Evolutionary conservation across 805 yeast species (phyloP).

Genomic region (Wickerhamiella dianesei): DNA sequence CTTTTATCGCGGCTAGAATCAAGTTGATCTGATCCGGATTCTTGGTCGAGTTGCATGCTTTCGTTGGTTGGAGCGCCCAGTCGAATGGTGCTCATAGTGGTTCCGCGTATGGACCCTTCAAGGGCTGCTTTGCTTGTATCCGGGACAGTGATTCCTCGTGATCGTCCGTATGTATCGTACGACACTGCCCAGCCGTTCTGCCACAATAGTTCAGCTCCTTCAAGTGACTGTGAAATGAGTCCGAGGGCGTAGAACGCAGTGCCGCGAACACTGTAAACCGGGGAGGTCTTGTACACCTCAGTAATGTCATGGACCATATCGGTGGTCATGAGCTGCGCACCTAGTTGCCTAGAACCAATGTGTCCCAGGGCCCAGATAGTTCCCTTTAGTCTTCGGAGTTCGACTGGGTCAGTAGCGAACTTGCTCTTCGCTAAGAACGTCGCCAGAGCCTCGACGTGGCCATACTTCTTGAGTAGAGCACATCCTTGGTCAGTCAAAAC

Average conservation of each 20-base stretch:
- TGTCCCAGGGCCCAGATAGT: slow-evolving; percentile 80
- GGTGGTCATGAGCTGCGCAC: slow-evolving; percentile 40
- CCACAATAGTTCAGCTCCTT: slow-evolving; percentile 75
- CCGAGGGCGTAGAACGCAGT: slow-evolving; percentile 71
- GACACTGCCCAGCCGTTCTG: slow-evolving; percentile 63
- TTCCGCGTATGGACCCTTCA: not conserved
- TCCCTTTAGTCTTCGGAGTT: slow-evolving; percentile 43
- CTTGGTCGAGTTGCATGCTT: too few species aligned
- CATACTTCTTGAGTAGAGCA: slow-evolving; percentile 39
- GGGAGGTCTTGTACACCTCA: slow-evolving; percentile 33
- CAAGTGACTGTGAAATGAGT: slow-evolving; percentile 51
- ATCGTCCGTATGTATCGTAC: slow-evolving; percentile 19
- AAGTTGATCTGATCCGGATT: too few species aligned
- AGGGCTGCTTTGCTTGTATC: not conserved
- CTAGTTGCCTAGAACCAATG: slow-evolving; percentile 58
- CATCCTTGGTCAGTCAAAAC: slow-evolving; percentile 75
- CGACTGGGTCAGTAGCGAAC: slow-evolving; percentile 21
- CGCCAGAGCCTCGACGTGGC: slow-evolving; percentile 26
- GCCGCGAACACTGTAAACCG: slow-evolving; percentile 52
- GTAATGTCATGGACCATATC: slow-evolving; percentile 39
- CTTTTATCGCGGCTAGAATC: too few species aligned
- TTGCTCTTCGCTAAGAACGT: slow-evolving; percentile 18
- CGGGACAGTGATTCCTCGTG: slow-evolving; percentile 17
- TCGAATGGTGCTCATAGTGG: not conserved
- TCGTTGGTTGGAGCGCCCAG: too few species aligned